These are phyloP conservation scores for Ustilago sp. DNA, from an alignment of 1,284 basidiomycete species.

Conservation along the genomic window DNA sequence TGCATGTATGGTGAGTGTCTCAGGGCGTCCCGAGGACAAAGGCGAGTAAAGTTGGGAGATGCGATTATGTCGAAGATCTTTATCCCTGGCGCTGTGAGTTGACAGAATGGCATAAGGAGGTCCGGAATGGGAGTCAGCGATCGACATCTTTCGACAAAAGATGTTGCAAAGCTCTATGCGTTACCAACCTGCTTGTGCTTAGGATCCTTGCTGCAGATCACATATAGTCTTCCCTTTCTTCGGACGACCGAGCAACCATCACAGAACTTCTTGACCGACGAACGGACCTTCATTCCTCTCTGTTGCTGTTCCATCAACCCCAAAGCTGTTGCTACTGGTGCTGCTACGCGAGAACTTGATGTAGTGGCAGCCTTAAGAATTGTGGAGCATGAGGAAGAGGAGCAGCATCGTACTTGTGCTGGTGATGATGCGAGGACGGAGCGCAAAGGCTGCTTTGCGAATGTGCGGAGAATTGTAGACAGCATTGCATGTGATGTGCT, in stretches of 20 bases:
- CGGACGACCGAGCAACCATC: slow-evolving; percentile 69
- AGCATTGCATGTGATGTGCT: slow-evolving; percentile 17
- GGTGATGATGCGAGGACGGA: slow-evolving; percentile 5
- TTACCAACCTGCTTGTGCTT: slow-evolving; percentile 94
- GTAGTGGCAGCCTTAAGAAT: slow-evolving; percentile 19
- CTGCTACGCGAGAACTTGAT: slow-evolving; percentile 1
- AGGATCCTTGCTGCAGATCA: slow-evolving; percentile 92
- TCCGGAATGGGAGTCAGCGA: background rate
- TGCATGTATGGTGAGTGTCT: background rate
- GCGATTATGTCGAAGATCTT: background rate
- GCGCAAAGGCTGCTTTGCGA: slow-evolving; percentile 28
- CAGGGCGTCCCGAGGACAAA: background rate
- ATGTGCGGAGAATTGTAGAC: slow-evolving; percentile 14
- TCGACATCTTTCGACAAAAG: too few relatives aligned
- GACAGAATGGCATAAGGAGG: background rate
- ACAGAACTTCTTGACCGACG: slow-evolving; percentile 82
- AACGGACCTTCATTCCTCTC: slow-evolving; percentile 94
- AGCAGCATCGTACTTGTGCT: slow-evolving; percentile 33
- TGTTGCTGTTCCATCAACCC: slow-evolving; percentile 31
- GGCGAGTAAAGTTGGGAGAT: background rate
- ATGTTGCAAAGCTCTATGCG: background rate
- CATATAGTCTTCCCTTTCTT: slow-evolving; percentile 90
- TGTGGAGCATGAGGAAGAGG: slow-evolving; percentile 22
- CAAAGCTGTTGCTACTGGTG: slow-evolving; percentile 7
- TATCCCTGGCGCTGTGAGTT: slow-evolving; percentile 25